Conservation (phyloP, 169 alveolate species). For the Miamiensis avidus region DNA sequence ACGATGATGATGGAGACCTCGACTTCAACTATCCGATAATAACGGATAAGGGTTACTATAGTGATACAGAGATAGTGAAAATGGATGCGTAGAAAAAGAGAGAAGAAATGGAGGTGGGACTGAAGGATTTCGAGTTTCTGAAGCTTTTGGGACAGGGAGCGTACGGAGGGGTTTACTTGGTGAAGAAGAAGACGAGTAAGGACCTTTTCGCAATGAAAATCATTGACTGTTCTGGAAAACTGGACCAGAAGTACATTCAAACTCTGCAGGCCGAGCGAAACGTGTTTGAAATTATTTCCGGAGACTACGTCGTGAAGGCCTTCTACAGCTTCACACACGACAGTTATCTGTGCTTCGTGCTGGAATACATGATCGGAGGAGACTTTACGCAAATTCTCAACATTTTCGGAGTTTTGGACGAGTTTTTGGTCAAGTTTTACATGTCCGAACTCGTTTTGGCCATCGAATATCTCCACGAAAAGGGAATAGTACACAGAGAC, state of each 20-base stretch:
- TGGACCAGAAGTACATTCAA: conserved; percentile 31
- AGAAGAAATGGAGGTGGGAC: conserved; percentile 28
- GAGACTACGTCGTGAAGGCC: conserved; percentile 46
- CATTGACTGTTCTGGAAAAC: conserved; percentile 50
- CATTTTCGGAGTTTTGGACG: conserved; percentile 37
- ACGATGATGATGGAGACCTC: conserved; percentile 1
- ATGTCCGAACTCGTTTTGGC: conserved; percentile 49
- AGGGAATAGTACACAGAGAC: conserved; percentile 67
- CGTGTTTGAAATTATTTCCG: conserved; percentile 47
- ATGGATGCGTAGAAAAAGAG: conserved; percentile 18
- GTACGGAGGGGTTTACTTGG: conserved; percentile 69
- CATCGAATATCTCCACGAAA: conserved; percentile 36
- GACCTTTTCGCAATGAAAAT: conserved; percentile 65
- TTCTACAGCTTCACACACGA: conserved; percentile 42
- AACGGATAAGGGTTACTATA: conserved; percentile 40
- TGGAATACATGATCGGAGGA: conserved; percentile 51
- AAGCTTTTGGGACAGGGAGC: conserved; percentile 75
- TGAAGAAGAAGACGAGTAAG: conserved; percentile 47
- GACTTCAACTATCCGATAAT: conserved; percentile 1
- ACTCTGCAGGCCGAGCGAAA: conserved; percentile 40
- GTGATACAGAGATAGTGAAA: conserved; percentile 37
- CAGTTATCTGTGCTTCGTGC: conserved; percentile 39
- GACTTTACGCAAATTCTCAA: conserved; percentile 41
- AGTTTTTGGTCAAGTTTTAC: conserved; percentile 27
- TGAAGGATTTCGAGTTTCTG: conserved; percentile 50